Percentiles rank a stretch among this genome's conserved stretches.
Evolutionary conservation across 176 grass and related monocot genomes (phyloP).

Genomic region (Triticum aestivum): DNA sequence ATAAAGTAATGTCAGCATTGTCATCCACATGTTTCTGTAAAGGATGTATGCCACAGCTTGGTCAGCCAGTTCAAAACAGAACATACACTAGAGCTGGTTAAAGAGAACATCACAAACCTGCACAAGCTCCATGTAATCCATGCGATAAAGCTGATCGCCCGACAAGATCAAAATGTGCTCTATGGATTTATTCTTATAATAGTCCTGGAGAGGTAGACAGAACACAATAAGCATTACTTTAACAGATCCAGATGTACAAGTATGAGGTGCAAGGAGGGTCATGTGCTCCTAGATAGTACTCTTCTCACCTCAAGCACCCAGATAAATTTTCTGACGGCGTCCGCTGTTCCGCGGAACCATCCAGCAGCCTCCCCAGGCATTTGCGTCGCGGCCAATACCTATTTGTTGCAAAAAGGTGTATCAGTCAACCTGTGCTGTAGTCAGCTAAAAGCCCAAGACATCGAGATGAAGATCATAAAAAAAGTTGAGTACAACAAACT

Average conservation of each 20-base stretch:
- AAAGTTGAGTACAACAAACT: background rate
- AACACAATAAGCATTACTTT: background rate
- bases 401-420: conserved; percentile 13
- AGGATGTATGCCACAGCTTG: background rate
- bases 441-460: background rate
- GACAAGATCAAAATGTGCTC: conserved; percentile 72
- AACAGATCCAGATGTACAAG: background rate
- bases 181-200: conserved; percentile 60
- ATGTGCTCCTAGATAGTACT: background rate
- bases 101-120: conserved; percentile 35
- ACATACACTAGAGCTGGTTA: background rate
- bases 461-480: background rate
- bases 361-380: conserved; percentile 60
- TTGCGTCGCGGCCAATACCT: conserved; percentile 84
- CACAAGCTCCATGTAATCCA: conserved; percentile 78
- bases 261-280: conserved; percentile 6
- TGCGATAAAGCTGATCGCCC: conserved; percentile 77
- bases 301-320: conserved; percentile 70
- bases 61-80: conserved; percentile 15
- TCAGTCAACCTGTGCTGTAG: background rate
- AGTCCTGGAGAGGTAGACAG: conserved; percentile 36
- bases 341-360: conserved; percentile 69
- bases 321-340: conserved; percentile 71
- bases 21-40: conserved; percentile 70
- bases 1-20: conserved; percentile 66